phyloP scores from a whole-genome alignment of 371 early-diverging fungal species.

The Dichotomocladium elegans region DNA sequence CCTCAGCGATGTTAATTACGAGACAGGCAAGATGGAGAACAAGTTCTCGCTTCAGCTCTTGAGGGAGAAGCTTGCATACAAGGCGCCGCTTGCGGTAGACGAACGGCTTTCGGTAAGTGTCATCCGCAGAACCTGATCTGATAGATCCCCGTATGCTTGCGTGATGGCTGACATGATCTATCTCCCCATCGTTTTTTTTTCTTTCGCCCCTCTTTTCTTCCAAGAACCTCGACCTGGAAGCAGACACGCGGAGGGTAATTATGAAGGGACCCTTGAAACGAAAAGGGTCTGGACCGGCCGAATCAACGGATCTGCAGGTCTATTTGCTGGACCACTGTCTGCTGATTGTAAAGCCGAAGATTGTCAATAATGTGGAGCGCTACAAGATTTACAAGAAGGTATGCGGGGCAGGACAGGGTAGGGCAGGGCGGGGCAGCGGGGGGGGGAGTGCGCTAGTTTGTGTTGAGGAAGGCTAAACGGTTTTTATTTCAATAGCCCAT shows the following conservation, averaged over 20 bases:
- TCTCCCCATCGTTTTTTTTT: too few species aligned
- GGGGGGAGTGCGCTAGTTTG: background rate
- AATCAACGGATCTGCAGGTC: conserved; percentile 65
- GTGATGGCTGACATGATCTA: background rate
- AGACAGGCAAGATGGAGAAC: conserved; percentile 85
- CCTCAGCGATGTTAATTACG: conserved; percentile 73
- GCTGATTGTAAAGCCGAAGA: conserved; percentile 66
- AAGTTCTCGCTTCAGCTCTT: conserved; percentile 55
- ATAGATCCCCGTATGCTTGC: too few species aligned
- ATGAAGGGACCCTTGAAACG: conserved; percentile 77
- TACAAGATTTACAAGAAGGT: conserved; percentile 43
- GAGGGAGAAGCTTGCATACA: conserved; percentile 20
- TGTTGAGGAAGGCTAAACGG: background rate
- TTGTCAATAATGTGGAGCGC: conserved; percentile 27
- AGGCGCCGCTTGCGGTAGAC: conserved; percentile 11
- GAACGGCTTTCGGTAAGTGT: conserved; percentile 1
- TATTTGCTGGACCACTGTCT: conserved; percentile 87
- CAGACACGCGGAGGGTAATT: conserved; percentile 65
- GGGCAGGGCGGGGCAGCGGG: too few species aligned
- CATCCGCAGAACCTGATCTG: background rate
- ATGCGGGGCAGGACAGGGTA: conserved; percentile 26
- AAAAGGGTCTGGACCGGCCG: conserved; percentile 60
- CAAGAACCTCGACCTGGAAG: conserved; percentile 13
- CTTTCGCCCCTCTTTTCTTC: too few species aligned
- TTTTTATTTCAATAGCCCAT: conserved; percentile 53